These are phyloP conservation scores for Amauroascus verrucosus DNA, from an alignment of 2,329 filamentous ascomycete species.

Conservation along the genomic window DNA sequence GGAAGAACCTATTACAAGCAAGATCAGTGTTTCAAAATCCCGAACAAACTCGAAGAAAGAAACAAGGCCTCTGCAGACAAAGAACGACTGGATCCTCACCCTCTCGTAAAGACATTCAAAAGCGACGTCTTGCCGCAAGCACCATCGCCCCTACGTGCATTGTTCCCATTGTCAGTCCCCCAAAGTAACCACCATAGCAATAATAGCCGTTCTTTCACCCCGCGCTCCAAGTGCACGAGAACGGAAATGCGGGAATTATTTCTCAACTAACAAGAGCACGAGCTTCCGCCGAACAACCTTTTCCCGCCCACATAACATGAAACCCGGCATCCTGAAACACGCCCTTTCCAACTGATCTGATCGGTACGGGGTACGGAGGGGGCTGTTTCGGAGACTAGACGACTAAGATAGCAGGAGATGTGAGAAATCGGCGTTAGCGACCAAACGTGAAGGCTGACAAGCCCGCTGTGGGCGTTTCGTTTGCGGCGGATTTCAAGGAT, in stretches of 20 bases:
- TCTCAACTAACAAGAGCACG: slow-evolving; percentile 62
- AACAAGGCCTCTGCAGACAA: neutral
- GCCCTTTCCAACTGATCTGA: neutral
- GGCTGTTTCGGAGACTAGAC: neutral
- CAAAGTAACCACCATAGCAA: neutral
- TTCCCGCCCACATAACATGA: slow-evolving; percentile 52
- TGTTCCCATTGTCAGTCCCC: neutral
- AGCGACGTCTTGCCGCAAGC: slow-evolving; percentile 95
- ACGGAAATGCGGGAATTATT: neutral
- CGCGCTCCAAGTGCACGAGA: neutral
- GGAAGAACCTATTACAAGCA: slow-evolving; percentile 66
- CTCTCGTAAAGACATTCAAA: slow-evolving; percentile 96
- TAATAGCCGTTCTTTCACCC: neutral
- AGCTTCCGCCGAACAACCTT: slow-evolving; percentile 94
- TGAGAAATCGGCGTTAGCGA: neutral
- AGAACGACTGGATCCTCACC: slow-evolving; percentile 45
- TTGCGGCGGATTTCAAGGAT: neutral
- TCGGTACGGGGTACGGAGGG: neutral
- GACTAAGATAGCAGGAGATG: neutral
- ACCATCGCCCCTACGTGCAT: slow-evolving; percentile 65
- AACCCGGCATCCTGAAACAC: slow-evolving; percentile 35
- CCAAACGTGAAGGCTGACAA: neutral
- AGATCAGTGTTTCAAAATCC: neutral
- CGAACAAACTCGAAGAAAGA: neutral
- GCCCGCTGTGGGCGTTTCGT: neutral